Evolutionary conservation across 257 asterid genomes (phyloP), one percentile per base, ranked within the genome.

Genomic region (Przewalskia tangutica): DNA sequence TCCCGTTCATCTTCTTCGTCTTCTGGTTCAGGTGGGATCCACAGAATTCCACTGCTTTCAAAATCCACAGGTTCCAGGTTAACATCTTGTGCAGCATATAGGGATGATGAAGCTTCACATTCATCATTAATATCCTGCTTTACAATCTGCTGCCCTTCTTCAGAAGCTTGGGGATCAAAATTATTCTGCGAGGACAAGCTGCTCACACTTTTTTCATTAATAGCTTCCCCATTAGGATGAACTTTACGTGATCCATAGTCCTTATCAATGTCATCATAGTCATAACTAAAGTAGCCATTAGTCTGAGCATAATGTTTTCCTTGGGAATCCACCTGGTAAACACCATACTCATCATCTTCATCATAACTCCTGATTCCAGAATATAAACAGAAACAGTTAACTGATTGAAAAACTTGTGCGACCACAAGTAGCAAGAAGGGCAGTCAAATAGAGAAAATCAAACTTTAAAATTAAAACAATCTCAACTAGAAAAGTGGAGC

Each of bases 1-100:
- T 94, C 99, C 84, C 84, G 88, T 88, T 94, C 99, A 86, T 94
- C 97, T 85, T 92, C 97, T 87, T 89, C 97, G 51, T 94, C 97
- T 90, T 94, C 99, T 16, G 99, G 98, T 82, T 94, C 99, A 77
- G 98, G 98, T 32, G 97, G 99, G 82, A 94, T 93, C 99, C 99
- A 95, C 56, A 95, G 92, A 82, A 91, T 88, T 85, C 97, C 99
- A 81, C 90, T 92, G 87, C 88, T 90, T 88, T 95, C 99, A 82
- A 94, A 95, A 88, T 95, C 99, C 63, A 92, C 90, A 36, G 97
- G 97, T 88, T 92, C 95, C 10, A 84, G 27, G 84, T 89, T 89
- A 65, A 89, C 91, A 82, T 89, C 94, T 89, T 91, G 93, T 42
- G 91, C 91, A 66, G 87, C 93, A 87, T 90, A 91, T 77, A 91